Evolutionary conservation across 2,329 filamentous ascomycete genomes (phyloP), one percentile per base, ranked within the genome.

Genomic region (Colletotrichum sp.): DNA sequence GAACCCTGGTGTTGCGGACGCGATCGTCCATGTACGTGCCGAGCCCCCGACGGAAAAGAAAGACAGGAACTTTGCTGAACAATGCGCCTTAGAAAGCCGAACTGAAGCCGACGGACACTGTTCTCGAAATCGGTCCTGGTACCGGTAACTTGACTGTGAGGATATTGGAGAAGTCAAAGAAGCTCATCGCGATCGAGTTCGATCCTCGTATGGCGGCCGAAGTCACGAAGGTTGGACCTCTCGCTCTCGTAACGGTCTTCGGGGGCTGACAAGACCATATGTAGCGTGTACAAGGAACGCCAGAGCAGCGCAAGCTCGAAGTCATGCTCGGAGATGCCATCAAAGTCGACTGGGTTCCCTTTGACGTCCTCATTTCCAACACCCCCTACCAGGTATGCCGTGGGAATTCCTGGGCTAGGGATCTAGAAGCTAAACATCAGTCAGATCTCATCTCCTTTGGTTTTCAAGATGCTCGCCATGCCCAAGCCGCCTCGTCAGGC

Each of bases 151-250:
- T 99, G 80, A 99, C 96, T 1, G 94, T 97, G 30, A 91, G 95
- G 75, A 98, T 99, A 76, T 88, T 99, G 30, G 95, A 97, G 81
- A 94, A 95, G 78, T 95, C 95, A 26, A 96, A 96, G 84, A 95
- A 94, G 77, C 87, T 89, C 64, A 94, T 96, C 67, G 94, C 95
- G 6, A 95, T 98, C 67, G 97, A 99, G 87, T 90, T 98, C 84
- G 97, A 99, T 86, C 96, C 97, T 24, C 91, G 97, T 82, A 99
- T 99, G 97, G 96, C 95, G 15, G 96, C 96, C 75, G 97, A 99
- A 86, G 91, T 98, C 78, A 97, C 95, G 61, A 98, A 96, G 93
- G 92, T 78, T 60, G 34, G 74, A 65, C 34, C 43, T 12, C 28
- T 52, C 59, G 26, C 28, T 32, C 12, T 26, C 36, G 26, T 21